Base-by-base conservation (phyloP, 1,139 yeast species). In the Debaryomyces singareniensis region DNA sequence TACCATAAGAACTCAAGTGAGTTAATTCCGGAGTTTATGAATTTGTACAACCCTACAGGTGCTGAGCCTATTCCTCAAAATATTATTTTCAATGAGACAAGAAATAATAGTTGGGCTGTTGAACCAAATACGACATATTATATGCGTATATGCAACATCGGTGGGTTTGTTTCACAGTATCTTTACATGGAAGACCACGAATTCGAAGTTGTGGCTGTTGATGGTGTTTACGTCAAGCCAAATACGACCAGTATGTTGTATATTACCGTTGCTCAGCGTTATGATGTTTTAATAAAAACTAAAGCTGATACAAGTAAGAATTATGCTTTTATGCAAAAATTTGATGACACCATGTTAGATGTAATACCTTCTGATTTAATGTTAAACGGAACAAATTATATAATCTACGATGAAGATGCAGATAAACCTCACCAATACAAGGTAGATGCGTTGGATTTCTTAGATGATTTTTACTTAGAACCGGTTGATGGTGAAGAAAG, bases 11-110 rank as follows among this genome's bases (percentile, higher is more conserved):
- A 66, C 26, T 63, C 74, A 33, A 58, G 59, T 12, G 64, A 55
- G 2, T 58, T 79, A 26, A 53, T 64, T 32, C 44, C 54, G 6
- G 52, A 55, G 22, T 81, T 80, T 52, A 53, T 78, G 47, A 68
- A 68, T 29, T 55, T 80, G 39, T 81, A 70, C 48, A 82, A 82
- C 42, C 93, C 93, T 20, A 80, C 89, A 2, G 93, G 93, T 33
- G 86, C 84, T 24, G 93, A 82, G 51, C 91, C 91, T 23, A 70
- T 81, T 34, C 91, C 91, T 5, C 76, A 76, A 38, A 77, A 74
- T 45, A 45, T 75, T 23, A 58, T 81, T 32, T 69, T 81, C 48
- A 80, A 81, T 47, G 82, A 81, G 38, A 66, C 82, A 9, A 67
- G 71, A 33, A 75, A 77, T 43, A 66, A 58, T 13, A 67, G 82